phyloP scores from a whole-genome alignment of 257 asterid species.

The Osmanthus fragrans region DNA sequence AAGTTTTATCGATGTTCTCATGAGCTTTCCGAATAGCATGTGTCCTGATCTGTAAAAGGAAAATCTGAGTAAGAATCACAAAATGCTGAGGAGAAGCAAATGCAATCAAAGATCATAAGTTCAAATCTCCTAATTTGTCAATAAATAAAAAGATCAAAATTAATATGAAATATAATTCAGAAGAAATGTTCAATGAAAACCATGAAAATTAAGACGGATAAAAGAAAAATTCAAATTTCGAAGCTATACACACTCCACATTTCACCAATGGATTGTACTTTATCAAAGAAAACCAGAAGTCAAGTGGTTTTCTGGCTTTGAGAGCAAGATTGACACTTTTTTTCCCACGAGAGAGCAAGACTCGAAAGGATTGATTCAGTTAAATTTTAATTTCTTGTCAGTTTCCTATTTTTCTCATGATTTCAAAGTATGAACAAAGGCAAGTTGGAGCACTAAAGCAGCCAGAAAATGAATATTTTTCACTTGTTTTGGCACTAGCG shows the following conservation, averaged over 20 bases:
- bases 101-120: conserved; percentile 18
- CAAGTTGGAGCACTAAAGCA: neutral
- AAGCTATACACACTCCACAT: neutral
- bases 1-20: conserved; percentile 89
- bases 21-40: conserved; percentile 96
- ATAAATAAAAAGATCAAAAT: neutral
- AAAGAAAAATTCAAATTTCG: conserved; percentile 4
- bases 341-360: too few species aligned
- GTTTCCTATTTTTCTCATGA: neutral
- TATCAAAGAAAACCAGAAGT: neutral
- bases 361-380: neutral
- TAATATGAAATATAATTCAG: neutral
- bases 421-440: neutral
- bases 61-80: conserved; percentile 14
- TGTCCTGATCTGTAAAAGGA: conserved; percentile 72
- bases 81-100: conserved; percentile 10
- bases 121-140: neutral
- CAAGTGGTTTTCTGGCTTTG: neutral
- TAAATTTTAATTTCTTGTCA: neutral
- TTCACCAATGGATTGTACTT: neutral
- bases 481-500: neutral
- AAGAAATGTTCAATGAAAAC: neutral
- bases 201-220: neutral
- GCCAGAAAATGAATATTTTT: neutral
- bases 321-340: too few species aligned